Evolutionary conservation across 306 rosid species (phyloP), one percentile per base, ranked within the genome.

Genomic region (Cucumis melo): DNA sequence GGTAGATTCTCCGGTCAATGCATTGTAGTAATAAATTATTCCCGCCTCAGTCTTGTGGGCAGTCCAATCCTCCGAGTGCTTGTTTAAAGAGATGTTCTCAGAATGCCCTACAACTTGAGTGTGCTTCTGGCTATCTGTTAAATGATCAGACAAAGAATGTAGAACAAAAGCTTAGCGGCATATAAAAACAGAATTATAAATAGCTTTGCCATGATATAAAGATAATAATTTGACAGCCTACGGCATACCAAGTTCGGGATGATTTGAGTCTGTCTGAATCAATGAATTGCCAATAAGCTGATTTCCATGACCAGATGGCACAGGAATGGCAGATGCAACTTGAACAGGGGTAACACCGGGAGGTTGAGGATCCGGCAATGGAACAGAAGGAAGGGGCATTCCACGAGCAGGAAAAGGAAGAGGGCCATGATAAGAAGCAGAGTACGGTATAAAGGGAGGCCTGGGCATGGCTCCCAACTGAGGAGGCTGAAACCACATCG

Each of bases 1-100:
- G 4, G 97, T 94, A 78, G 99, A 94, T 82, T 83, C 89, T 78
- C 97, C 87, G 7, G 96, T 92, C 86, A 86, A 51, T 12, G 95
- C 91, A 88, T 94, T 94, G 81, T 94, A 94, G 79, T 94, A 94
- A 87, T 94, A 94, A 41, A 92, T 83, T 72, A 87, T 78, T 80
- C 97, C 99, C 17, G 88, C 73, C 77, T 91, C 99, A 65, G 89
- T 83, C 84, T 89, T 94, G 85, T 92, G 99, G 38, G 97, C 92
- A 71, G 96, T 87, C 99, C 99, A 94, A 74, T 97, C 86, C 79
- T 90, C 97, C 36, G 84, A 74, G 41, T 84, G 89, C 75, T 91
- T 91, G 80, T 42, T 83, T 39, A 80, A 75, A 77, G 81, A 77
- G 76, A 60, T 78, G 64, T 70, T 82, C 65, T 67, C 76, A 44